phyloP scores from a whole-genome alignment of 1,284 basidiomycete species.

The Tilletia caries region DNA sequence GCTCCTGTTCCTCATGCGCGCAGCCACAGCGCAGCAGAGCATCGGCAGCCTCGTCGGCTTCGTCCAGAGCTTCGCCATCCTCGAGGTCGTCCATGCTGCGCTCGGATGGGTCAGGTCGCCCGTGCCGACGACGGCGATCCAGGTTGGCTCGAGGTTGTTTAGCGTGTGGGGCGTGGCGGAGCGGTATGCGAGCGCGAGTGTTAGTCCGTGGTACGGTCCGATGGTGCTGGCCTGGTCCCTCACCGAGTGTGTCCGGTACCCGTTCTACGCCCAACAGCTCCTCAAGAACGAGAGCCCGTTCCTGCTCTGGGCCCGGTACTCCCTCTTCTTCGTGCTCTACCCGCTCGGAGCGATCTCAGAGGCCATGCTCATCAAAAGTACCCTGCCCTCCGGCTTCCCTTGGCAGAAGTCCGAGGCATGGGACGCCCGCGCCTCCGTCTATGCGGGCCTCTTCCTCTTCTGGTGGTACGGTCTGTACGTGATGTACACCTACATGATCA shows the following conservation, averaged over 20 bases:
- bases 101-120: constrained; percentile 80
- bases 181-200: constrained; percentile 40
- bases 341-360: constrained; percentile 86
- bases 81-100: constrained; percentile 65
- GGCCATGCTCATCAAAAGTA: constrained; percentile 75
- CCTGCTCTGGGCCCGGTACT: constrained; percentile 64
- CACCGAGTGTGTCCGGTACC: constrained; percentile 87
- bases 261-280: constrained; percentile 77
- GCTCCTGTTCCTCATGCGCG: constrained; percentile 30
- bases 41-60: constrained; percentile 40
- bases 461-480: constrained; percentile 90
- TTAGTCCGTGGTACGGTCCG: constrained; percentile 76
- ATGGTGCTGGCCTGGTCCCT: constrained; percentile 92
- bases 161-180: constrained; percentile 70
- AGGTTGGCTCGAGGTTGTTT: constrained; percentile 81
- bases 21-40: constrained; percentile 31
- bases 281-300: constrained; percentile 32
- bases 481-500: constrained; percentile 85
- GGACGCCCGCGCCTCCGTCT: constrained; percentile 51
- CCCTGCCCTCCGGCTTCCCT: constrained; percentile 61
- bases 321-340: constrained; percentile 87
- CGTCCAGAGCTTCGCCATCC: constrained; percentile 41
- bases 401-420: constrained; percentile 27
- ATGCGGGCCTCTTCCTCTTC: constrained; percentile 67
- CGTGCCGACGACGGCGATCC: constrained; percentile 74